Evolutionary conservation across 2,329 filamentous ascomycete genomes (phyloP).

Genomic region (Alternaria triticimaculans): DNA sequence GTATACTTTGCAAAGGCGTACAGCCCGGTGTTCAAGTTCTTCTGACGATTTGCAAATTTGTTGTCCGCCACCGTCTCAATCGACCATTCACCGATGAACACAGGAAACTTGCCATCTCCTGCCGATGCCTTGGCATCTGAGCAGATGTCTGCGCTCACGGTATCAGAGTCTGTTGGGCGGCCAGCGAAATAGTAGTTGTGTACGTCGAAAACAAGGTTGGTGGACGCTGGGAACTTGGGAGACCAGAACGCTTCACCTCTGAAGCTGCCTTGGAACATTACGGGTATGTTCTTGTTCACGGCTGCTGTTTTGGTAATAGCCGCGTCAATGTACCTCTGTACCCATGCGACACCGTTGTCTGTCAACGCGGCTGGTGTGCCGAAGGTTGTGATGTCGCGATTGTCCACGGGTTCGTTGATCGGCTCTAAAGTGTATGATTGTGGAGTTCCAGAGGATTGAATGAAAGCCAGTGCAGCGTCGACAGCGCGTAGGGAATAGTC

Average conservation of each 20-base stretch:
- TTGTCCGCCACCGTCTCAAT: neutral
- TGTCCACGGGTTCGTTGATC: slow-evolving; percentile 50
- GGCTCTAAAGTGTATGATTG: slow-evolving; percentile 46
- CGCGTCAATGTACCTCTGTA: slow-evolving; percentile 41
- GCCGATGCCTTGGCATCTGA: neutral
- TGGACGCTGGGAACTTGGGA: slow-evolving; percentile 1
- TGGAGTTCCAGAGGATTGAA: slow-evolving; percentile 34
- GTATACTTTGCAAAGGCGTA: neutral
- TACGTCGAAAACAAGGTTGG: slow-evolving; percentile 31
- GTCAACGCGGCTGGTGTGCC: slow-evolving; percentile 41
- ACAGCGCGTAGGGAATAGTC: slow-evolving; percentile 43
- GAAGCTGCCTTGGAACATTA: slow-evolving; percentile 28
- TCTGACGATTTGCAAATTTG: neutral
- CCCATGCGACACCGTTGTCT: slow-evolving; percentile 37
- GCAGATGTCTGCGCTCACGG: neutral
- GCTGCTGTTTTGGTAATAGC: slow-evolving; percentile 22
- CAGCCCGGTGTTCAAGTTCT: neutral
- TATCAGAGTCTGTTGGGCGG: slow-evolving; percentile 16
- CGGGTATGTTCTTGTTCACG: slow-evolving; percentile 19
- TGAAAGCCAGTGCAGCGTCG: slow-evolving; percentile 42
- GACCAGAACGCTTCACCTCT: slow-evolving; percentile 29
- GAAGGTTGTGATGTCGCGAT: slow-evolving; percentile 38
- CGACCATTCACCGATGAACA: neutral
- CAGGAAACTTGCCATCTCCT: neutral
- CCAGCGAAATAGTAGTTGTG: slow-evolving; percentile 38